Evolutionary conservation across 345 rosid species (phyloP).

Genomic region (Moricandia moricandioides): DNA sequence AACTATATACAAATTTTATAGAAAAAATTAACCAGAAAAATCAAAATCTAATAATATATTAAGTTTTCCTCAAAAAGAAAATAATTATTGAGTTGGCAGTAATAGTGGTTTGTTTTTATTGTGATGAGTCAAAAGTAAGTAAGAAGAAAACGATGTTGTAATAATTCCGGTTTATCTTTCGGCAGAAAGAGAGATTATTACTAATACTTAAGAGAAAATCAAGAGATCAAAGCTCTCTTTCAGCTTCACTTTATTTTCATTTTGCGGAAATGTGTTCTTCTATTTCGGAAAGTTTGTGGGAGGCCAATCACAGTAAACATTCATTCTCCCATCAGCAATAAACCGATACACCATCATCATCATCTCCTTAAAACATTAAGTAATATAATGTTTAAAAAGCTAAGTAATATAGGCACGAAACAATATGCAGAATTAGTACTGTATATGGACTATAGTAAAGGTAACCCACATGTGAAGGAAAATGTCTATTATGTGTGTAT

Average conservation of each 20-base stretch:
- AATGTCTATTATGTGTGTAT: too few species aligned
- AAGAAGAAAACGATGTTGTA: constrained; percentile 14
- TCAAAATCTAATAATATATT: not conserved
- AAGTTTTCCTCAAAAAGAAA: not conserved
- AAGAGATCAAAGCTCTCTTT: constrained; percentile 13
- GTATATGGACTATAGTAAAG: too few species aligned
- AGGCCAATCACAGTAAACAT: not conserved
- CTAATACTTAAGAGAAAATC: not conserved
- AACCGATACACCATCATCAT: not conserved
- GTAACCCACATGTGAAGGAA: too few species aligned
- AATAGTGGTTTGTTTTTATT: constrained; percentile 1
- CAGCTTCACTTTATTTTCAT: constrained; percentile 2
- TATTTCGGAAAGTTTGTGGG: constrained; percentile 24
- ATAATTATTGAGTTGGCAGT: constrained; percentile 3
- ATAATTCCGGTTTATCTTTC: constrained; percentile 24
- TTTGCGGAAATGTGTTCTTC: constrained; percentile 4
- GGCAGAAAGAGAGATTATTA: constrained; percentile 16
- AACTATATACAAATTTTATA: too few species aligned
- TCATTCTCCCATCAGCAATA: not conserved
- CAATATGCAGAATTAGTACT: too few species aligned
- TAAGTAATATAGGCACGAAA: not conserved
- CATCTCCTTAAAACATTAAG: not conserved
- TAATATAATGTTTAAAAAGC: not conserved
- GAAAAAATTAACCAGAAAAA: too few species aligned
- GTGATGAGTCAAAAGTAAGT: constrained; percentile 25